Evolutionary conservation across 2,329 filamentous ascomycete genomes (phyloP), one percentile per base, ranked within the genome.

Genomic region (Anisogramma anomala): DNA sequence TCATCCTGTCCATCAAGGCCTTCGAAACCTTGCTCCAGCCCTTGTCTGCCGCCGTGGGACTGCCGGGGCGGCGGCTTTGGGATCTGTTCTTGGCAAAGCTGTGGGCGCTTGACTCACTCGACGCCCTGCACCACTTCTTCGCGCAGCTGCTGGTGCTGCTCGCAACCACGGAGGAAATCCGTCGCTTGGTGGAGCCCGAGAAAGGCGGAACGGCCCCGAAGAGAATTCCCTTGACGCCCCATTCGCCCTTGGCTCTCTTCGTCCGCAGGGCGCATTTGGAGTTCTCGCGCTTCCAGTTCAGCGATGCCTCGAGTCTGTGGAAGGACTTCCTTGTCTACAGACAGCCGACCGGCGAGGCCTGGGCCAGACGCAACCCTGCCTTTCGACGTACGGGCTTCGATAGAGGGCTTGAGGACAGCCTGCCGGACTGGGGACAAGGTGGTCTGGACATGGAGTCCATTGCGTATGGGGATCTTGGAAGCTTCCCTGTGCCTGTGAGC

Each of bases 11-110:
- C 40, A 69, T 79, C 49, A 63, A 70, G 28, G 66, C 74, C 48
- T 79, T 81, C 48, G 74, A 80, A 56, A 65, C 64, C 41, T 60
- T 77, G n/a, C 67, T 80, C 13, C 55, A 58, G 15, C 62, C 66
- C 20, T 68, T 72, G 49, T 64, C 69, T 5, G 67, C 73, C 20
- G 59, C 70, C 19, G 64, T 67, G 51, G 69, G 70, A 27, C 64
- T 85, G 42, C 82, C 86, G 0, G 86, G 86, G 3, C 73, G 83
- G 35, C 81, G 74, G n/a, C 63, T 95, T n/a, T 91, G 88, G 77
- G 87, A 96, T 55, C 66, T 82, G 2, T 84, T 95, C 42, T 70
- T 96, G 10, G 74, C 76, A 41, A 81, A 79, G 48, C 65, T 96
- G 18, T 96, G 91, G 89, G 70, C 72, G 13, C 76, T 96, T 49